Conservation (phyloP, 2,329 filamentous ascomycete species). For the Aspergillus pseudoterreus region DNA sequence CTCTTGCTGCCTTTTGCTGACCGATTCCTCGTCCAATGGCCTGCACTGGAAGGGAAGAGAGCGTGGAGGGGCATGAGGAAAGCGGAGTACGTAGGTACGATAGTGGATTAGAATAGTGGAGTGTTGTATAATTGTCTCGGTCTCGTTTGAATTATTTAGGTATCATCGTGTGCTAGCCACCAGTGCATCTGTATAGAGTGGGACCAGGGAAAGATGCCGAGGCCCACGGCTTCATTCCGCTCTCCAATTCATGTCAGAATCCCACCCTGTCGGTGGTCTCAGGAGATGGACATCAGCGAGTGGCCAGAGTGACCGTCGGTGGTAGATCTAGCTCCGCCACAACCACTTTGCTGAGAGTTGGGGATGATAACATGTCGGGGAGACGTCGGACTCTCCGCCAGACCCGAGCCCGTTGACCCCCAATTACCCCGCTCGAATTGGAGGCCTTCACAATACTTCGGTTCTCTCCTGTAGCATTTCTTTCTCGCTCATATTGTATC, state of each 20-base stretch:
- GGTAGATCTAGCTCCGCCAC: not conserved
- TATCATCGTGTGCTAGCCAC: no score
- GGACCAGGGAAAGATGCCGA: not conserved
- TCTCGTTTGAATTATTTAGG: no score
- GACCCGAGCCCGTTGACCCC: not conserved
- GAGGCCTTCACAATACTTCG: no score
- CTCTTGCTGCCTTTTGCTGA: slow-evolving; percentile 71
- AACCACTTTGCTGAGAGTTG: not conserved
- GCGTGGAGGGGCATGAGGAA: slow-evolving; percentile 37
- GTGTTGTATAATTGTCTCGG: no score
- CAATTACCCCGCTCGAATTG: not conserved
- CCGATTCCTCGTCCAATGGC: slow-evolving; percentile 79
- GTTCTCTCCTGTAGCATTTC: not conserved
- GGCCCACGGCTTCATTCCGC: not conserved
- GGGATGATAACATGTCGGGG: not conserved
- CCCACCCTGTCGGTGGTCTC: no score
- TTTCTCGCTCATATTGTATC: not conserved
- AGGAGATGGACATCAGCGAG: no score
- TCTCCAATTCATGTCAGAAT: not conserved
- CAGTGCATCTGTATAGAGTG: not conserved
- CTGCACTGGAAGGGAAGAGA: slow-evolving; percentile 51
- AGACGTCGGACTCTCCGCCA: not conserved
- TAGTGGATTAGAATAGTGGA: slow-evolving; percentile 23
- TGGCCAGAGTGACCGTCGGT: not conserved
- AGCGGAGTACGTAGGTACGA: slow-evolving; percentile 37